Conservation (phyloP, 345 rosid species). For the Microthlaspi erraticum region DNA sequence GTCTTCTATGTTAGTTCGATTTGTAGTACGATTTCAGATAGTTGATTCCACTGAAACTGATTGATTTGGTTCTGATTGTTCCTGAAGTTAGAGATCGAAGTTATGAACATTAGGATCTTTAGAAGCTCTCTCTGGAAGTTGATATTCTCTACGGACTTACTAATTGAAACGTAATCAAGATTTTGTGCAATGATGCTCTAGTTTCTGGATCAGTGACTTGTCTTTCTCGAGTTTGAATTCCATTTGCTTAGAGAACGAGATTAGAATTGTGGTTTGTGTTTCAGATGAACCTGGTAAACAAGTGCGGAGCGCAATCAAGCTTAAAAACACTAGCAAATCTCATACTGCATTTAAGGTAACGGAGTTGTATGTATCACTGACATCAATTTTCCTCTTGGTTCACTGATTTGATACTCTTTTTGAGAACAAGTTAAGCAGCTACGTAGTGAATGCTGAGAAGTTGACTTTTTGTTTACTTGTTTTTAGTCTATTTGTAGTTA, state of each 20-base stretch:
- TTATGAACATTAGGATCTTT: constrained; percentile 13
- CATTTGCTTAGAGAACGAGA: not conserved
- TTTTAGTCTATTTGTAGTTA: not conserved
- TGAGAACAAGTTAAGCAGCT: not conserved
- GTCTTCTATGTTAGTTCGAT: constrained; percentile 23
- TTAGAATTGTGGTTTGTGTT: constrained; percentile 5
- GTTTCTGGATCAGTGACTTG: not conserved
- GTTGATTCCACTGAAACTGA: not conserved
- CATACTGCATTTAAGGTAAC: constrained; percentile 92
- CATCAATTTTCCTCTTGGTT: constrained; percentile 11
- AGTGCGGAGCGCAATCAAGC: constrained; percentile 81
- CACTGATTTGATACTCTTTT: not conserved
- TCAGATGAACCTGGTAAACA: constrained; percentile 96
- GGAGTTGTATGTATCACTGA: constrained; percentile 3
- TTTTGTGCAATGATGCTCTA: not conserved
- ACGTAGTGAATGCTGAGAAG: not conserved
- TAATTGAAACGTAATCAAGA: constrained; percentile 15
- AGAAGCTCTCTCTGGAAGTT: constrained; percentile 5
- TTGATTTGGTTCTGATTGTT: constrained; percentile 16
- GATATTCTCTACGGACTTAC: not conserved
- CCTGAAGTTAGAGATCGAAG: constrained; percentile 3
- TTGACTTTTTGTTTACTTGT: constrained; percentile 17
- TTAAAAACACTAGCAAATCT: constrained; percentile 87
- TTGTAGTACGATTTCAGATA: not conserved
- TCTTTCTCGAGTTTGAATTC: not conserved